phyloP scores from a whole-genome alignment of 2,329 filamentous ascomycete species.

The Clonostachys solani region DNA sequence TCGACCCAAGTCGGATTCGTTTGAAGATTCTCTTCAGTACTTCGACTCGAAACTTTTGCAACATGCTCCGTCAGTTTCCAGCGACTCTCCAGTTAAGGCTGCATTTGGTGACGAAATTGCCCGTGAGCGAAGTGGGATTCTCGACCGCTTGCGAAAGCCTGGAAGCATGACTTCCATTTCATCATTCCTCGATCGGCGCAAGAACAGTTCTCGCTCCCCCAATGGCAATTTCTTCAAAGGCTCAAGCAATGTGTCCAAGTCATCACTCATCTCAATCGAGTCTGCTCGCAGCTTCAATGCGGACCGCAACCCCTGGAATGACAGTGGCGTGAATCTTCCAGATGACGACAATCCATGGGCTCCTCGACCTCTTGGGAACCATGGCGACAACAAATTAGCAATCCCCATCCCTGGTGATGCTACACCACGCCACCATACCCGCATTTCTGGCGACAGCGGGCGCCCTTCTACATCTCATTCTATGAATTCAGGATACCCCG shows the following conservation, averaged over 20 bases:
- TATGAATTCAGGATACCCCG: conserved; percentile 93
- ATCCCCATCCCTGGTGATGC: conserved; percentile 73
- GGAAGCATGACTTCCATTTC: conserved; percentile 92
- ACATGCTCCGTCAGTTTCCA: conserved; percentile 72
- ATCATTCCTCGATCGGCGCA: conserved; percentile 92
- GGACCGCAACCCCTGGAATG: conserved; percentile 97
- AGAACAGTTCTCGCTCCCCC: conserved; percentile 85
- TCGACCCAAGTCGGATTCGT: conserved; percentile 97
- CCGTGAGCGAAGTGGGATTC: conserved; percentile 76
- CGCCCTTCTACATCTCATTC: conserved; percentile 93
- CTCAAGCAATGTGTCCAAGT: conserved; percentile 85
- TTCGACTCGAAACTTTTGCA: conserved; percentile 97
- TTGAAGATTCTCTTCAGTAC: conserved; percentile 93
- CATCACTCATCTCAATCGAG: conserved; percentile 92
- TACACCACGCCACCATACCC: conserved; percentile 78
- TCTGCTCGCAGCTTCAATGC: conserved; percentile 86
- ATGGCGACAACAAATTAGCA: conserved; percentile 57
- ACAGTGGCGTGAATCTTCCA: conserved; percentile 89
- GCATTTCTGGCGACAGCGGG: conserved; percentile 85
- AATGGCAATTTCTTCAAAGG: conserved; percentile 88
- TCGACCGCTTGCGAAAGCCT: conserved; percentile 91
- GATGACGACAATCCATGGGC: conserved; percentile 77
- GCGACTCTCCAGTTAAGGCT: conserved; percentile 84
- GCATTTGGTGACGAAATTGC: conserved; percentile 78
- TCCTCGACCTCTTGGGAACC: conserved; percentile 60